A percentile compares a stretch with the other conserved stretches of the same genome.
Evolutionary conservation across 306 rosid species (phyloP).

Genomic region (Inga oerstediana): DNA sequence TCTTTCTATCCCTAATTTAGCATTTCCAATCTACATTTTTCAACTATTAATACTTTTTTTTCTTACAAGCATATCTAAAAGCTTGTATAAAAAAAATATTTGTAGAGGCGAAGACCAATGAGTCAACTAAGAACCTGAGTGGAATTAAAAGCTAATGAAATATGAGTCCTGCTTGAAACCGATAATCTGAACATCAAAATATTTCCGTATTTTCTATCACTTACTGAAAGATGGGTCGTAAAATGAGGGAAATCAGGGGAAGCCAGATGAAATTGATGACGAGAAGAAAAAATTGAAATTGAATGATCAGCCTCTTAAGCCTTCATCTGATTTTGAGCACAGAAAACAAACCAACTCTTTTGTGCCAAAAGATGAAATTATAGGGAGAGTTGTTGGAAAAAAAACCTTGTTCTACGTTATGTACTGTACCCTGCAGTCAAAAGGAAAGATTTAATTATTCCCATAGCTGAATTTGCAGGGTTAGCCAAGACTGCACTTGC

Average conservation of each 20-base stretch:
- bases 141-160: too few relatives aligned
- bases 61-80: too few relatives aligned
- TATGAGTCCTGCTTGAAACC: too few relatives aligned
- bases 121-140: too few relatives aligned
- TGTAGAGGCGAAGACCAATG: too few relatives aligned
- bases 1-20: too few relatives aligned
- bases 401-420: not conserved
- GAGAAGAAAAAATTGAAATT: slow-evolving; percentile 23
- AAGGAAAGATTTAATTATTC: slow-evolving; percentile 31
- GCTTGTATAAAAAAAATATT: too few relatives aligned
- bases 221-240: slow-evolving; percentile 21
- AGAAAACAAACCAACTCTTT: slow-evolving; percentile 41
- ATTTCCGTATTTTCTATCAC: too few relatives aligned
- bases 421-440: not conserved
- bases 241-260: slow-evolving; percentile 33
- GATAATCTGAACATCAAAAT: too few relatives aligned
- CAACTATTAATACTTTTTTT: too few relatives aligned
- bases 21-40: too few relatives aligned
- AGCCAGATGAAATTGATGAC: slow-evolving; percentile 34
- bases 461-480: slow-evolving; percentile 51
- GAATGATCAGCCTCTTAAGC: not conserved
- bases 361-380: slow-evolving; percentile 33
- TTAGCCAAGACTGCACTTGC: slow-evolving; percentile 55
- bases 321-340: not conserved
- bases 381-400: slow-evolving; percentile 36